Evolutionary conservation across 257 asterid species (phyloP), one percentile per base, ranked within the genome.

Genomic region (Penstemon eatonii): DNA sequence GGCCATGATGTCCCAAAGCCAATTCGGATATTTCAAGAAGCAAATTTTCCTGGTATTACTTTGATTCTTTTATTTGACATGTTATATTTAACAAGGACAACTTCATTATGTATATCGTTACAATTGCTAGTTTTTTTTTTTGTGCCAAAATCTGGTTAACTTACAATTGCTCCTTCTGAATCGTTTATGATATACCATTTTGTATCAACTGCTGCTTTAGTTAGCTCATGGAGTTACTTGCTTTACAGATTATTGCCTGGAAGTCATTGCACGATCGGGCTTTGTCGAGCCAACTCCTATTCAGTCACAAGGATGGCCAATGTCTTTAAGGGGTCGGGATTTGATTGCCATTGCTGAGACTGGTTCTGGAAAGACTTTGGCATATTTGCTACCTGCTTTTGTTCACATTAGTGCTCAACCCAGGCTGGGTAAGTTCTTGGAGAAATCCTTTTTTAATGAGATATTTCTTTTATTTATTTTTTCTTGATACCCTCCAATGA

Each of bases 271-370:
- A 66, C 73, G 94, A 59, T 76, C 83, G 78, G 98, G 98, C 59
- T 92, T 92, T 73, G 79, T 69, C 66, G 96, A 92, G 80, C 98
- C 98, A 4, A 89, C 98, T 18, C 87, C 98, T 37, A 92, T 92
- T 60, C 98, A 92, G 63, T 77, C 98, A 38, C 98, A 92, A 77
- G 96, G 98, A 71, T 92, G 96, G 98, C 98, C 96, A 2, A 92
- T 92, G 96, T 96, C 98, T 62, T 83, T 92, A 77, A 89, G 79
- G 78, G 98, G 98, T 38, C 86, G 98, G 63, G 96, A 92, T 83
- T 79, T 92, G 13, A 69, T 92, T 56, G 98, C 96, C 78, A 89
- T 92, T 67, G 98, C 98, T 12, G 98, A 91, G 83, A 91, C 98
- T 53, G 98, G 98, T 79, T 91, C 98, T 47, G 98, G 98, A 52